Conservation (phyloP, 805 yeast species). For the Wickerhamomyces ciferrii region DNA sequence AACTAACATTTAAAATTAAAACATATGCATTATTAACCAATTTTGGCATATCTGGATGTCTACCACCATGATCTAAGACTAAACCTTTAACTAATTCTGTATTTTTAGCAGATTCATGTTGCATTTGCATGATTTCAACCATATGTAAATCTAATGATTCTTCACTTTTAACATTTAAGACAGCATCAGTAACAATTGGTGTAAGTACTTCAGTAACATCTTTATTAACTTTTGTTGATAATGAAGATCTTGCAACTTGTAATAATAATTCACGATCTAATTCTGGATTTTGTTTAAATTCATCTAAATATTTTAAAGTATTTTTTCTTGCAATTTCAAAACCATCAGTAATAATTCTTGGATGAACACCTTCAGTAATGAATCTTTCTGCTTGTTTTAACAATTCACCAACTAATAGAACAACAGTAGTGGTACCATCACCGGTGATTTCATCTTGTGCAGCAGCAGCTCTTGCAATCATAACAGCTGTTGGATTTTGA, state of each 20-base stretch:
- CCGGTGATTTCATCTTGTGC: conserved; percentile 99
- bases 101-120: conserved; percentile 80
- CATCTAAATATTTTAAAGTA: conserved; percentile 62
- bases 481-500: conserved; percentile 83
- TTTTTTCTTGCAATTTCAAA: conserved; percentile 85
- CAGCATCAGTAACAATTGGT: conserved; percentile 97
- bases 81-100: conserved; percentile 82
- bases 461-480: conserved; percentile 95
- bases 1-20: conserved; percentile 84
- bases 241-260: conserved; percentile 87
- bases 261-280: conserved; percentile 82
- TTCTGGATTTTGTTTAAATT: conserved; percentile 49
- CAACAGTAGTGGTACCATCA: conserved; percentile 97
- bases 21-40: conserved; percentile 77
- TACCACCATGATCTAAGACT: conserved; percentile 96
- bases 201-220: conserved; percentile 78
- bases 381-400: conserved; percentile 92
- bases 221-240: conserved; percentile 77
- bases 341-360: conserved; percentile 91
- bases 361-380: conserved; percentile 92
- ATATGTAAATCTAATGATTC: conserved; percentile 81
- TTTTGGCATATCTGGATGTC: conserved; percentile 99
- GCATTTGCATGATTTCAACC: conserved; percentile 99
- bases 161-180: conserved; percentile 62
- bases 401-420: conserved; percentile 88